A percentile compares a stretch with the other conserved stretches of the same genome.
Evolutionary conservation across 306 rosid genomes (phyloP).

Genomic region (Ceratonia siliqua): DNA sequence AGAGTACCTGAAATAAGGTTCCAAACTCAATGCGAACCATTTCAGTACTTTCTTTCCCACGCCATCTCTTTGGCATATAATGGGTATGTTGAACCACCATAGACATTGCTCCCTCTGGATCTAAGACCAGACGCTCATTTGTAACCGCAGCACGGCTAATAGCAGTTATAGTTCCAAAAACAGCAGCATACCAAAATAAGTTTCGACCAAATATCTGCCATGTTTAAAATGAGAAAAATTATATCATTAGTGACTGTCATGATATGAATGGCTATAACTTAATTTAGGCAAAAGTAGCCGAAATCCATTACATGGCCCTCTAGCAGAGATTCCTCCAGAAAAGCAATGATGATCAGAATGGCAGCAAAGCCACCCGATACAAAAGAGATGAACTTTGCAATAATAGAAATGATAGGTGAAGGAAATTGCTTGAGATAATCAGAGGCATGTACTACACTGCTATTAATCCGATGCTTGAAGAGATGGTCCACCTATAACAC

Average conservation of each 20-base stretch:
- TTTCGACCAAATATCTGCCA: conserved; percentile 91
- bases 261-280: not conserved
- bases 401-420: conserved; percentile 81
- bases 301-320: conserved; percentile 85
- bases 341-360: conserved; percentile 80
- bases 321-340: conserved; percentile 90
- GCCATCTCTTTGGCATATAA: conserved; percentile 99
- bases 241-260: not conserved
- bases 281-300: conserved; percentile 6
- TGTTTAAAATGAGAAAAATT: conserved; percentile 17
- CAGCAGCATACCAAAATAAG: conserved; percentile 97
- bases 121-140: conserved; percentile 75
- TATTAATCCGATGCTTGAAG: conserved; percentile 77
- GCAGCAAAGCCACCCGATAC: conserved; percentile 99
- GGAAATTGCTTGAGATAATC: conserved; percentile 91
- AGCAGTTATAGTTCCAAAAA: conserved; percentile 90
- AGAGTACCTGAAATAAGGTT: conserved; percentile 73
- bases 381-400: conserved; percentile 91
- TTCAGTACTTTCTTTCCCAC: conserved; percentile 78
- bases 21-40: conserved; percentile 67
- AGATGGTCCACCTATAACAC: conserved; percentile 70
- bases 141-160: conserved; percentile 77
- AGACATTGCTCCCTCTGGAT: conserved; percentile 84
- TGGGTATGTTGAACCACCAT: conserved; percentile 90
- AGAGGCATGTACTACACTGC: conserved; percentile 83